Evolutionary conservation across 2,329 filamentous ascomycete genomes (phyloP).

Genomic region (Hypoxylon sp.): DNA sequence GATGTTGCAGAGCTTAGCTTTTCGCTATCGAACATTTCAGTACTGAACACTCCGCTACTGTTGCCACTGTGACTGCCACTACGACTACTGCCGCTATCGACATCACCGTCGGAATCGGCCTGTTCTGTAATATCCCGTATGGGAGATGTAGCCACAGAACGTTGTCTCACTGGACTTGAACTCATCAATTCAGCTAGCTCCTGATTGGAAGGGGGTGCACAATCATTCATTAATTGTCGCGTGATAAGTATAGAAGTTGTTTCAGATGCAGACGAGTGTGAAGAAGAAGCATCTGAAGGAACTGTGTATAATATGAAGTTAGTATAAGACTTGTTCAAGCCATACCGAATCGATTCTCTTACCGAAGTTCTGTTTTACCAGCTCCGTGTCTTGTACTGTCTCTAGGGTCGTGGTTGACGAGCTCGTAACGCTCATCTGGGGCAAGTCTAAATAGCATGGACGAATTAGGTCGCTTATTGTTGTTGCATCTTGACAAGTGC

Average conservation of each 20-base stretch:
- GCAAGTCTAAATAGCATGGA: too few relatives aligned
- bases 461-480: too few relatives aligned
- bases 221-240: slow-evolving; percentile 31
- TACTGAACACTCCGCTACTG: too few relatives aligned
- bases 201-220: slow-evolving; percentile 37
- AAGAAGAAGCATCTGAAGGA: slow-evolving; percentile 1
- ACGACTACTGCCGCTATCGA: slow-evolving; percentile 4
- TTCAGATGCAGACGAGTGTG: slow-evolving; percentile 32
- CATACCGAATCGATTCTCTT: too few relatives aligned
- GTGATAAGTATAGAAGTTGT: slow-evolving; percentile 37
- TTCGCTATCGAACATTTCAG: too few relatives aligned
- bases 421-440: too few relatives aligned
- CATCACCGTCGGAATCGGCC: background rate
- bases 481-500: background rate
- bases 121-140: background rate
- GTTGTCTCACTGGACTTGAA: slow-evolving; percentile 34
- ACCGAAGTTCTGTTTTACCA: too few relatives aligned
- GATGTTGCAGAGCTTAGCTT: too few relatives aligned
- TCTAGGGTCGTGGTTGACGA: too few relatives aligned
- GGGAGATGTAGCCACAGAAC: background rate
- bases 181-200: slow-evolving; percentile 36
- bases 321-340: background rate
- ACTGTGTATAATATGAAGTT: slow-evolving; percentile 2
- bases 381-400: too few relatives aligned
- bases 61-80: too few relatives aligned